These are phyloP conservation scores for Claviceps purpurea DNA, from an alignment of 2,329 filamentous ascomycete genomes.

Conservation along the genomic window DNA sequence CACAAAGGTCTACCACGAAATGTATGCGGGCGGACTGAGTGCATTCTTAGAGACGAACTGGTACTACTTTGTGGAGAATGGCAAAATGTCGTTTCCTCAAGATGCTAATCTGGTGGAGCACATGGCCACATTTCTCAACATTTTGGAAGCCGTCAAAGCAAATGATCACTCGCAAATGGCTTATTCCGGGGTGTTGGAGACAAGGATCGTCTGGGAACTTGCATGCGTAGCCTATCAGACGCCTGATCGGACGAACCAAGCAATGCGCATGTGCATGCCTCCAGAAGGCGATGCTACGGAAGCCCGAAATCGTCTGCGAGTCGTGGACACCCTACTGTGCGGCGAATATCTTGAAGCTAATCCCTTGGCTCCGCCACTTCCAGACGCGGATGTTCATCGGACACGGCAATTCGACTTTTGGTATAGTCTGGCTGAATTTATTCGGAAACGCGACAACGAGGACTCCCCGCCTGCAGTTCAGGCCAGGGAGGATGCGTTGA, in stretches of 20 bases:
- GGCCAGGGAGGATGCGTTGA: constrained; percentile 52
- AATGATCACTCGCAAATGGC: constrained; percentile 39
- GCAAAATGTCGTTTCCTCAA: constrained; percentile 31
- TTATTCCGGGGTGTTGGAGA: constrained; percentile 41
- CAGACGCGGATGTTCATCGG: constrained; percentile 38
- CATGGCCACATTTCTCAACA: constrained; percentile 50
- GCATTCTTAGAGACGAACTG: constrained; percentile 71
- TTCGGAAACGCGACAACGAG: constrained; percentile 45
- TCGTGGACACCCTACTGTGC: constrained; percentile 65
- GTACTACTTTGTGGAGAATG: constrained; percentile 47
- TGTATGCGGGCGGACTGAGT: constrained; percentile 63
- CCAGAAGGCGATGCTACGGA: constrained; percentile 47
- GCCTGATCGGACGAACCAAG: constrained; percentile 21
- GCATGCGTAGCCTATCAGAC: constrained; percentile 33
- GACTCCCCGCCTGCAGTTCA: constrained; percentile 27
- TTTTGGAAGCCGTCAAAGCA: constrained; percentile 33
- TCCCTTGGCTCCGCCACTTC: constrained; percentile 37
- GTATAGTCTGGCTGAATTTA: constrained; percentile 58
- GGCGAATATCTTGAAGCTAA: constrained; percentile 52
- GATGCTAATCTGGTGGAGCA: constrained; percentile 49
- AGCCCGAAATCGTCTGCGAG: constrained; percentile 55
- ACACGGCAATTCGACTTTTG: constrained; percentile 66
- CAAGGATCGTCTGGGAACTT: constrained; percentile 46
- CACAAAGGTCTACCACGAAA: constrained; percentile 56
- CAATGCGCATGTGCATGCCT: constrained; percentile 25